Percentiles rank a stretch among this genome's conserved stretches.
Conservation (phyloP, 2,329 filamentous ascomycete genomes). For the Paracamarosporium sp. region DNA sequence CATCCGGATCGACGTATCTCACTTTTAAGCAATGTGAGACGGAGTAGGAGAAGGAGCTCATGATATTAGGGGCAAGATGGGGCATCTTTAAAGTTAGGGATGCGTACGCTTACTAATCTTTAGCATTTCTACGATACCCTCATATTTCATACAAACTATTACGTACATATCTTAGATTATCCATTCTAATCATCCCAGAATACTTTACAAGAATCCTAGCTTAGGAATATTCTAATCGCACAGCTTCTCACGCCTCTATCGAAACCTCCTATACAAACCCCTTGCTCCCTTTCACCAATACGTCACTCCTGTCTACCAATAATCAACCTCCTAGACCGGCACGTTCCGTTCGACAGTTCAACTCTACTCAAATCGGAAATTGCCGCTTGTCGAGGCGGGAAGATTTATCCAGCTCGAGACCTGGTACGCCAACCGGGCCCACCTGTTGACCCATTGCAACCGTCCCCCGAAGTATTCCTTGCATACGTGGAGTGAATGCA, state of each 20-base stretch:
- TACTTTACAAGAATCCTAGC: neutral
- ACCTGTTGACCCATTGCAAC: neutral
- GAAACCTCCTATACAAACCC: neutral
- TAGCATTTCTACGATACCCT: constrained; percentile 1
- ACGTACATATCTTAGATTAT: neutral
- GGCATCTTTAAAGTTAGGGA: constrained; percentile 18
- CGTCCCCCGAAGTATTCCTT: neutral
- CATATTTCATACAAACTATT: neutral
- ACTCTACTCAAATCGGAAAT: neutral
- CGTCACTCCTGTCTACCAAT: neutral
- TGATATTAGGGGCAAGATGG: neutral
- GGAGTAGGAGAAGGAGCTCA: constrained; percentile 10
- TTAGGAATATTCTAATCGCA: neutral
- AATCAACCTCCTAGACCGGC: neutral
- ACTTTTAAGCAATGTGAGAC: constrained; percentile 3
- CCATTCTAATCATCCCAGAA: neutral
- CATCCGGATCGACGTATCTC: constrained; percentile 21
- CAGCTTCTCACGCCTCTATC: neutral
- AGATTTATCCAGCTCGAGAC: neutral
- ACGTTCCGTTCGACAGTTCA: neutral
- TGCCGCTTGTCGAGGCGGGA: neutral
- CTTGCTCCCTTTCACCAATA: neutral
- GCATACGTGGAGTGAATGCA: neutral
- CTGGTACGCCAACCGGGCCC: neutral
- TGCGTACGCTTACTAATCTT: neutral